Base-by-base conservation (phyloP, 352 stramenopile species). In the Elongisporangium prolatum region DNA sequence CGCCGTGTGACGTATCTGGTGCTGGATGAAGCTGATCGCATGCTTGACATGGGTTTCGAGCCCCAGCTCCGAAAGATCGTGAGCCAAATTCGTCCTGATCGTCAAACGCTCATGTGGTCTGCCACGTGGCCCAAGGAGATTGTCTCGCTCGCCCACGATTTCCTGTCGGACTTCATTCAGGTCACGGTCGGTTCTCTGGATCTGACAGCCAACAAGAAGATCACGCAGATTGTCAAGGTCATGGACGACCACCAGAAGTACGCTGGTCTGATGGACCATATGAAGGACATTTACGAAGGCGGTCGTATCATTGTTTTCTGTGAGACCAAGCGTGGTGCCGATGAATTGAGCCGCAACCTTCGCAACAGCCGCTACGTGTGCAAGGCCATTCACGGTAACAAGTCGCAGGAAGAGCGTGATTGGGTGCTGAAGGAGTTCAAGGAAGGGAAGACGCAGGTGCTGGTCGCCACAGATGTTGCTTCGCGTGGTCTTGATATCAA, bases 381-480 rank as follows among this genome's bases (percentile, higher is more conserved):
- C 51, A 96, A 95, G 65, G 96, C 94, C 5, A 99, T 99, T 64
- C 98, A 99, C 76, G 98, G 98, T 37, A 98, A 99, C 80, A 99
- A 99, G 77, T 97, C 80, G 50, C 98, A 99, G 72, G 76, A 88
- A 51, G 96, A 99, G 70, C 95, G 97, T 74, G 97, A 99, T 72
- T 98, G 93, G 75, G 95, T 97, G 17, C 69, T 99, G 38, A 88
- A 93, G 40, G 93, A 99, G 65, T 99, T 99, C 80, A 99, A 98
- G 70, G 86, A 88, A 18, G 96, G 96, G 62, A 89, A 91, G 60
- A 97, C 80, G 28, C 90, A 96, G 51, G 89, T 99, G 59, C 71
- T 99, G 38, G 92, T 99, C 14, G 98, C 98, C 8, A 99, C 98
- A 0, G 98, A 99, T 79, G 97, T 99, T 16, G 98, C 98, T n/a